Evolutionary conservation across 345 rosid species (phyloP), one percentile per base, ranked within the genome.

Genomic region (Salix arbutifolia): DNA sequence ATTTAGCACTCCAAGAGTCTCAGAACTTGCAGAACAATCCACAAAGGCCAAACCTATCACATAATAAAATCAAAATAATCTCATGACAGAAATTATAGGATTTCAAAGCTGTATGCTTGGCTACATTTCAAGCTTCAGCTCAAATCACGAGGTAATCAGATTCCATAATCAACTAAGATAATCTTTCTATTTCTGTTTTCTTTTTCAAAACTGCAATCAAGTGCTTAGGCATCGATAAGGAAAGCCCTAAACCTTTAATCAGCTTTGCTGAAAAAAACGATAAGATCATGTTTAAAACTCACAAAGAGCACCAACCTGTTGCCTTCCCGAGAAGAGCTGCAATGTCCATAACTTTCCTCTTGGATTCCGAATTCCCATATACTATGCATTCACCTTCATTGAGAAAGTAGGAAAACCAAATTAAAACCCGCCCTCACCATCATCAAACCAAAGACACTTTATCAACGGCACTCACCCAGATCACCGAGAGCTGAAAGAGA

Each of bases 11-110:
- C 81, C 84, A 72, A 86, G 69, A 40, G 92, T 91, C 69, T 88
- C 91, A 1, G 83, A 75, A 82, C 92, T 90, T 23, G 99, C 97
- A 61, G 99, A 91, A 86, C 97, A 91, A 88, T 95, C 99, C 61
- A 91, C 90, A 62, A 90, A 71, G 28, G 82, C 93, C 84, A 95
- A 84, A 74, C 99, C 98, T 94, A 78, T 50, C 74, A 26, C 50
- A 77, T 60, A 31, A 68, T 65, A 65, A 33, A 81, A 69, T 70
- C 46, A 82, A 77, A 70, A 30, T n/a, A 60, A 70, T 37, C 67
- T 28, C 60, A 67, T 1, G 50, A 38, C 2, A n/a, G 13, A 50
- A 52, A 78, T 30, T 53, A n/a, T 60, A 72, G 26, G n/a, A 67
- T 46, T 68, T 37, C 66, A n/a, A 58, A 73, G 5, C 46, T 25